Base-by-base conservation (phyloP, 2,329 filamentous ascomycete genomes). In the Talaromyces sp. region DNA sequence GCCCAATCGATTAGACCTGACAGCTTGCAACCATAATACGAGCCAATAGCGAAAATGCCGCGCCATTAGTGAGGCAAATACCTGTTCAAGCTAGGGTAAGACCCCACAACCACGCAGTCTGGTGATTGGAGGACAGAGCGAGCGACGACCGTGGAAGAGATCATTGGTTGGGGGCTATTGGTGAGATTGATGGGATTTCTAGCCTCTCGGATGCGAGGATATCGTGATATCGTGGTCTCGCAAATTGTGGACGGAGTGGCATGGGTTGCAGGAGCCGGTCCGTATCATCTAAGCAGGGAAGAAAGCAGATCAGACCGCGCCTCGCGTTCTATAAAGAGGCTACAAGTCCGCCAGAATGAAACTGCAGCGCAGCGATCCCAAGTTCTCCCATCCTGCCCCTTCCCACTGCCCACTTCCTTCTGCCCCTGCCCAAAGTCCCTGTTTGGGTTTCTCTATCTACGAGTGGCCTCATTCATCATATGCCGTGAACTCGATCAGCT, bases 21-120 rank as follows among this genome's bases (percentile, higher is more conserved):
- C 30, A 47, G 17, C 29, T 47, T 16, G 47, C 41, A 19, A 35
- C 47, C 24, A 46, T 51, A 3, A 49, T 53, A 30, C 29, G 44
- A 49, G 49, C 54, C 30, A 56, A 53, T 56, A 50, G 54, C 53
- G 49, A 53, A 56, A 56, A 56, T 50, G 19, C 46, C 42, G 42
- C 32, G 47, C 7, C 30, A 52, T 50, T 43, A 27, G 45, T 3
- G 40, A 41, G 32, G 30, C 13, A 22, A 47, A 22, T 45, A n/a
- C 42, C 27, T 45, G 42, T 14, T 16, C 36, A 14, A 27, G 16
- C 24, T 27, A 16, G 27, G 47, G 32, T 22, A 13, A 54, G 51
- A 54, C 33, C 22, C 9, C 29, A 49, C 30, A 27, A 32, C 17
- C 46, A 49, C 30, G 46, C 27, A 33, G 36, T 49, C 46, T 33